Evolutionary conservation across 345 rosid species (phyloP).

Genomic region (Dipteronia dyeriana): DNA sequence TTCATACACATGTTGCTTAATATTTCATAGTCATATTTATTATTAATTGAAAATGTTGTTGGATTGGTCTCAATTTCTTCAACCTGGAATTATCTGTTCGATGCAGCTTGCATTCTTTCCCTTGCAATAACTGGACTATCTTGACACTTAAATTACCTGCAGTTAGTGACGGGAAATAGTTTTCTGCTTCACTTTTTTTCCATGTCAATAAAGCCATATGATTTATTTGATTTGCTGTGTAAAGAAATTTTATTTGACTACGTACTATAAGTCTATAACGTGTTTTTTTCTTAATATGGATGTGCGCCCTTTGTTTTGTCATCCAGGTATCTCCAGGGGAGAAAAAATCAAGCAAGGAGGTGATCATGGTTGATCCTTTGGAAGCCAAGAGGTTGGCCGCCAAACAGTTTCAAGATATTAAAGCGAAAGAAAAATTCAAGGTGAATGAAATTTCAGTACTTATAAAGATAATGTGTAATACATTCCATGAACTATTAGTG

Average conservation of each 20-base stretch:
- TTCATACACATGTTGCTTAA: not conserved
- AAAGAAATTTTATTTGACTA: not conserved
- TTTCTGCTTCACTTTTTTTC: not conserved
- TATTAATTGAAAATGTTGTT: not conserved
- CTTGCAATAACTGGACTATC: not conserved
- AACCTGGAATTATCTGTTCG: not conserved
- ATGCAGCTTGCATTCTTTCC: too few species aligned
- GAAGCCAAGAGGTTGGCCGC: slow-evolving; percentile 86
- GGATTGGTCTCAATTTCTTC: not conserved
- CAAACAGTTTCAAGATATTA: slow-evolving; percentile 66
- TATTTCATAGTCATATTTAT: not conserved
- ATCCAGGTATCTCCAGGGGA: slow-evolving; percentile 48
- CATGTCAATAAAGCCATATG: not conserved
- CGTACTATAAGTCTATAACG: not conserved
- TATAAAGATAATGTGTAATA: not conserved
- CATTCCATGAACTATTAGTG: not conserved
- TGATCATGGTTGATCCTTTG: slow-evolving; percentile 88
- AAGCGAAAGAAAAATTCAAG: slow-evolving; percentile 65
- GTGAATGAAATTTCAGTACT: slow-evolving; percentile 29
- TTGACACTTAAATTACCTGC: not conserved
- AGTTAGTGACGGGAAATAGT: not conserved
- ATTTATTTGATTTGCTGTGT: not conserved
- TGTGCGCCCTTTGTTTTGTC: not conserved
- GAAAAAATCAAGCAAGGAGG: slow-evolving; percentile 34
- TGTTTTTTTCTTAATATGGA: not conserved